Evolutionary conservation across 306 rosid species (phyloP), one percentile per base, ranked within the genome.

Genomic region (Carpinus fangiana): DNA sequence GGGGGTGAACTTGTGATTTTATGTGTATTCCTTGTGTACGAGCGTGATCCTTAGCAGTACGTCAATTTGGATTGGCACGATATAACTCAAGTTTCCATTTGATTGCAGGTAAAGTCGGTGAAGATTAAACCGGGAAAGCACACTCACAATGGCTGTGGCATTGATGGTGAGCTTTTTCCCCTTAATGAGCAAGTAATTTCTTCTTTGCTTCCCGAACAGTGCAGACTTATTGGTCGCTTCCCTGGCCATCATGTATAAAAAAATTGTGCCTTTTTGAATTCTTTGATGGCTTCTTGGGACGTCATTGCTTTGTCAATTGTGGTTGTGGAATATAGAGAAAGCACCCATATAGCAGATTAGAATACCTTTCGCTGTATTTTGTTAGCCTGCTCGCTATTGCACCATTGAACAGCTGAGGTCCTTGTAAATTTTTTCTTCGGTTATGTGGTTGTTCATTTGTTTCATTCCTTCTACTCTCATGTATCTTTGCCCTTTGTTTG

Each of bases 141-240:
- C 87, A 89, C 89, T 62, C 96, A 93, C 82, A 89, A 85, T 17
- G 93, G 99, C 8, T 95, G 99, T 74, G 99, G 99, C 57, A 95
- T 95, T 82, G 99, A 95, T 88, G 99, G 99, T 64, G 99, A 95
- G 88, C 90, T 95, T 73, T 95, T 95, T 82, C 87, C 92, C 21
- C 96, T 91, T 66, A 86, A 85, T 77, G 99, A 98, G 51, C 96
- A 93, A 87, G 89, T 91, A 55, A 72, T 91, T 66, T 95, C 98
- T 52, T 84, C 96, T 34, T 61, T 95, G 90, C 97, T 93, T 83
- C 99, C 99, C 2, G 99, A 95, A 84, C 99, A 95, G 70, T 95
- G 99, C 92, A 91, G 99, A 80, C 97, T 95, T 66, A 93, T 95
- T 74, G 99, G 99, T 84, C 97, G 90, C 64, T 85, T 87, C 77